phyloP scores from a whole-genome alignment of 1,284 basidiomycete genomes.

The Ustilago loliicola region DNA sequence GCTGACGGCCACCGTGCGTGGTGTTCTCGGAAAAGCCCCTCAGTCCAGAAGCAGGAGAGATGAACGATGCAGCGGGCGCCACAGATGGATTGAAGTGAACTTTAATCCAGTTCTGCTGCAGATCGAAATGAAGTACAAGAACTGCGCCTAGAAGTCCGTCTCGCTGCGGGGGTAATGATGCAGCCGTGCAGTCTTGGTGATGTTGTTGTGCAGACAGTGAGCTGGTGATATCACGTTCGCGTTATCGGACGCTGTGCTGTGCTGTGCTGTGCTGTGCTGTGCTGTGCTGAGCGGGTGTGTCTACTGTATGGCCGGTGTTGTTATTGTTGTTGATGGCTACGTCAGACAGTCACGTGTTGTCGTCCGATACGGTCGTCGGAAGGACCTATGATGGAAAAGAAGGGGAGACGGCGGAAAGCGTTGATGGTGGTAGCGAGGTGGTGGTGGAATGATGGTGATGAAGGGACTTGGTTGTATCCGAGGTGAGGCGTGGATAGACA shows the following conservation, averaged over 20 bases:
- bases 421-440: neutral
- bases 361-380: neutral
- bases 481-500: neutral
- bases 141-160: conserved; percentile 3
- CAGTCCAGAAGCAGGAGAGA: neutral
- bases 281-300: neutral
- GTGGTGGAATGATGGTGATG: neutral
- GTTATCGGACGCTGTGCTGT: neutral
- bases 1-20: conserved; percentile 18
- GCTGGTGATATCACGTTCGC: neutral
- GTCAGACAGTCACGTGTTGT: neutral
- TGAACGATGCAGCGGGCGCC: neutral
- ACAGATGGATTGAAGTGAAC: neutral
- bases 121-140: neutral
- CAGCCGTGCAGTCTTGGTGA: neutral
- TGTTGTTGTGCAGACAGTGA: neutral
- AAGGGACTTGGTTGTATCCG: neutral
- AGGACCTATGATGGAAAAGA: neutral
- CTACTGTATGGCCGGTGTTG: neutral
- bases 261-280: neutral
- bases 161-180: neutral
- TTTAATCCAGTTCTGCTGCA: neutral
- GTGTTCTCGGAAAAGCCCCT: conserved; percentile 2
- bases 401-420: neutral
- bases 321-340: neutral